Evolutionary conservation across 768 basidiomycete species (phyloP).

Genomic region (Megacollybia marginata): DNA sequence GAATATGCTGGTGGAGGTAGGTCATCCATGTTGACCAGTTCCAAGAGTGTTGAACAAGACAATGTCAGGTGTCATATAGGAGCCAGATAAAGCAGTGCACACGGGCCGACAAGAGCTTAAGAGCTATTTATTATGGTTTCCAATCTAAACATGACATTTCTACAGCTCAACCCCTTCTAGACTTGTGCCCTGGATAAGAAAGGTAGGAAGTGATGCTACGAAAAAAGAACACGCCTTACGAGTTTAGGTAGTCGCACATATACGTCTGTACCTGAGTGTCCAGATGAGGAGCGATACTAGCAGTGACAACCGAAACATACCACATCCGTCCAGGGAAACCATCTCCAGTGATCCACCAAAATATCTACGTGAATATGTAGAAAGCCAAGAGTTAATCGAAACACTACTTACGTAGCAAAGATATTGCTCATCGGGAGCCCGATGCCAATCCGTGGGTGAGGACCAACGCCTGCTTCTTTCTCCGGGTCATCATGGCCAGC

Average conservation of each 20-base stretch:
- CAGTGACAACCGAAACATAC: constrained; percentile 33
- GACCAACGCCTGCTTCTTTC: constrained; percentile 35
- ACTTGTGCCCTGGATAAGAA: constrained; percentile 61
- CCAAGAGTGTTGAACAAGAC: not conserved
- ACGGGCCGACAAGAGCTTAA: too few species aligned
- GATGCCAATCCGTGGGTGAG: constrained; percentile 67
- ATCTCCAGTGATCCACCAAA: constrained; percentile 78
- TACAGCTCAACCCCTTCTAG: constrained; percentile 79
- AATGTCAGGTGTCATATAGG: too few species aligned
- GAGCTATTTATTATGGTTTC: too few species aligned
- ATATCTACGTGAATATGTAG: constrained; percentile 39
- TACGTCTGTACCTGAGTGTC: constrained; percentile 63
- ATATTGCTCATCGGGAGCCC: constrained; percentile 89
- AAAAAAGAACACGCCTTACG: constrained; percentile 32
- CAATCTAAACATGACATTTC: not conserved
- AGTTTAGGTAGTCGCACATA: constrained; percentile 77
- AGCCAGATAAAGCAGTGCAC: too few species aligned
- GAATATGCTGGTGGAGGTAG: constrained; percentile 39
- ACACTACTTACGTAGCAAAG: constrained; percentile 57
- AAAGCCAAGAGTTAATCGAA: not conserved
- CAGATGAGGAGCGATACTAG: not conserved
- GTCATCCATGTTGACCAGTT: constrained; percentile 8
- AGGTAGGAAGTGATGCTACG: not conserved
- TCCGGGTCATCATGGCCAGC: constrained; percentile 27
- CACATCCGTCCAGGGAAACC: constrained; percentile 78